Evolutionary conservation across 2,329 filamentous ascomycete species (phyloP).

Genomic region (Kalmusia sp.): DNA sequence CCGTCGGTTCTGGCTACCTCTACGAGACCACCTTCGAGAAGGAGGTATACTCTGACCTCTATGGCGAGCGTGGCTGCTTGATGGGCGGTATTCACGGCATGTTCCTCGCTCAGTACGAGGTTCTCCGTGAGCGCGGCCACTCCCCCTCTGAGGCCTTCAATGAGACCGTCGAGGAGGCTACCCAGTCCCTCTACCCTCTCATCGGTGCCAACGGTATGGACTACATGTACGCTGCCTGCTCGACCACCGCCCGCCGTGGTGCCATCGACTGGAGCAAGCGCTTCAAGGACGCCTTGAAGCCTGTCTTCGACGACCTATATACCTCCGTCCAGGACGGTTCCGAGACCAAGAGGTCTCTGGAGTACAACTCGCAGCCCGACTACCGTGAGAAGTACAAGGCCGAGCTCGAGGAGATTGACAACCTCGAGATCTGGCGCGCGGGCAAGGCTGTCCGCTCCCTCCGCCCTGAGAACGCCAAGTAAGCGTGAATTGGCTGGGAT

Average conservation of each 20-base stretch:
- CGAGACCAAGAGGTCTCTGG: conserved; percentile 95
- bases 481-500: conserved; percentile 17
- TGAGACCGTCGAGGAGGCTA: conserved; percentile 99
- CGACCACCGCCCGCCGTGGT: conserved; percentile 95
- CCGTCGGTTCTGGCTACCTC: conserved; percentile 96
- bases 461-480: conserved; percentile 49
- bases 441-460: conserved; percentile 87
- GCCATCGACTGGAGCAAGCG: conserved; percentile 97
- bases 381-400: conserved; percentile 98
- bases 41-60: conserved; percentile 99
- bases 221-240: conserved; percentile 99
- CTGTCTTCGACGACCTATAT: conserved; percentile 97
- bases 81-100: conserved; percentile 99
- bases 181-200: conserved; percentile 95
- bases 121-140: conserved; percentile 98
- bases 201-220: conserved; percentile 99
- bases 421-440: conserved; percentile 98
- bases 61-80: conserved; percentile 99
- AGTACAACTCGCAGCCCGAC: conserved; percentile 95
- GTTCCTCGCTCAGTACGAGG: conserved; percentile 99
- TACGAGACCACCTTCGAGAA: conserved; percentile 99
- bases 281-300: conserved; percentile 99
- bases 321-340: conserved; percentile 87
- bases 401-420: conserved; percentile 98
- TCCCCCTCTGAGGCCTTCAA: conserved; percentile 99